Conservation (phyloP, 768 basidiomycete genomes). For the Crepidotus variabilis region DNA sequence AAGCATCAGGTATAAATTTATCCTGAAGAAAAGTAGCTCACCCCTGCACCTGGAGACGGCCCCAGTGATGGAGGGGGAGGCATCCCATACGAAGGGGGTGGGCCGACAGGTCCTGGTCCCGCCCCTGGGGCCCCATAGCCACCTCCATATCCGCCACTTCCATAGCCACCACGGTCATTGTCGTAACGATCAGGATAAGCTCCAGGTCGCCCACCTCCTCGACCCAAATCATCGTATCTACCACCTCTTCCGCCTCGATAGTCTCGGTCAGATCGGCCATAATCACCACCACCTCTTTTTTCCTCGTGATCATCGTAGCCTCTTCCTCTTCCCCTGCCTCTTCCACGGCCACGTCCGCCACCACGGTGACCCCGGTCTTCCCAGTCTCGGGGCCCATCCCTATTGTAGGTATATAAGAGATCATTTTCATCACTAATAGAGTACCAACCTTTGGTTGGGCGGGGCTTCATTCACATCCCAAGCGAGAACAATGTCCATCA, state of each 20-base stretch:
- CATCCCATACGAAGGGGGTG: conserved; percentile 20
- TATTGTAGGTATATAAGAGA: conserved; percentile 7
- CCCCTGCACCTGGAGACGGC: conserved; percentile 18
- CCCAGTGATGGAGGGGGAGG: conserved; percentile 28
- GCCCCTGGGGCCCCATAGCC: not conserved
- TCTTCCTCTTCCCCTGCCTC: conserved; percentile 25
- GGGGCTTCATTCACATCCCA: conserved; percentile 71
- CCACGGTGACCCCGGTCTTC: conserved; percentile 35
- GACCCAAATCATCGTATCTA: conserved; percentile 33
- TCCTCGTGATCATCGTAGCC: conserved; percentile 42
- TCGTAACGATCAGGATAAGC: conserved; percentile 45
- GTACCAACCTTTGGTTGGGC: conserved; percentile 29
- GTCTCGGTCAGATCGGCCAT: conserved; percentile 44
- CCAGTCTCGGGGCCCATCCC: conserved; percentile 44
- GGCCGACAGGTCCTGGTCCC: conserved; percentile 6
- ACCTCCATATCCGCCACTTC: conserved; percentile 1
- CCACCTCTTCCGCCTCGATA: conserved; percentile 34
- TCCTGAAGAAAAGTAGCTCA: not conserved
- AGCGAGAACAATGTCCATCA: conserved; percentile 82
- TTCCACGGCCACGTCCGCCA: conserved; percentile 27
- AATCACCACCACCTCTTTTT: conserved; percentile 43
- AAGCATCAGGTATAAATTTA: not conserved
- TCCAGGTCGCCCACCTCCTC: conserved; percentile 29
- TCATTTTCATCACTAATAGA: not conserved
- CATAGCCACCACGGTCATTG: conserved; percentile 25